These are phyloP conservation scores for Diaporthe velutina DNA, from an alignment of 2,329 filamentous ascomycete genomes.

Conservation along the genomic window DNA sequence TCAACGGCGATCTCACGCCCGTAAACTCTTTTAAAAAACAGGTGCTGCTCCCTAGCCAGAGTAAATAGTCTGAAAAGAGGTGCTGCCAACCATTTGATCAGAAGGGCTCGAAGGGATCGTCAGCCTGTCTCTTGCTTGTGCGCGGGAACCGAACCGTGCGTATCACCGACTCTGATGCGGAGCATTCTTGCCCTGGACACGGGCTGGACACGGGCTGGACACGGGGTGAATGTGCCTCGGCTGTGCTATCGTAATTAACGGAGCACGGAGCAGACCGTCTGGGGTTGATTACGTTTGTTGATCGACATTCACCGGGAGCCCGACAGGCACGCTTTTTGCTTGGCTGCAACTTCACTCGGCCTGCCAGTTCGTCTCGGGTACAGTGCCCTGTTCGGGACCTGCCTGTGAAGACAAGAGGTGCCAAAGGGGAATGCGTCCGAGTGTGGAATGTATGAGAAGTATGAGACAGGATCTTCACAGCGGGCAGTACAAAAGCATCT, in stretches of 20 bases:
- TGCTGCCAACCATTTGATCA: conserved; percentile 12
- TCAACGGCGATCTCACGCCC: conserved; percentile 19
- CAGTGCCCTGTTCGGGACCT: conserved; percentile 18
- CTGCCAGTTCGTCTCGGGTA: conserved; percentile 16
- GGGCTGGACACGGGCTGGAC: too few relatives aligned
- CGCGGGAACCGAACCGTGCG: conserved; percentile 17
- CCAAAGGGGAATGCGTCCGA: conserved; percentile 7
- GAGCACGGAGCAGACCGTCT: conserved; percentile 25
- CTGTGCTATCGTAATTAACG: neutral
- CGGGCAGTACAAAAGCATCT: conserved; percentile 29
- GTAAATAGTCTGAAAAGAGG: neutral
- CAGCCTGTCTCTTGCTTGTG: conserved; percentile 9
- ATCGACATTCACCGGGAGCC: neutral
- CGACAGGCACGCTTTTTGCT: neutral
- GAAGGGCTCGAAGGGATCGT: neutral
- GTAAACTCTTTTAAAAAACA: neutral
- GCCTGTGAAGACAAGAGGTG: neutral
- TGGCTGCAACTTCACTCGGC: neutral
- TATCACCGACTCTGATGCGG: conserved; percentile 23
- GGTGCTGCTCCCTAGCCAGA: neutral
- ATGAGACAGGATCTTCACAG: conserved; percentile 22
- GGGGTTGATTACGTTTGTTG: neutral
- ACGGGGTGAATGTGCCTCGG: neutral
- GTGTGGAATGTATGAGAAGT: conserved; percentile 25
- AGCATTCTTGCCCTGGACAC: conserved; percentile 20